These are phyloP conservation scores for Candida tammaniensis DNA, from an alignment of 805 yeast genomes.

Conservation along the genomic window DNA sequence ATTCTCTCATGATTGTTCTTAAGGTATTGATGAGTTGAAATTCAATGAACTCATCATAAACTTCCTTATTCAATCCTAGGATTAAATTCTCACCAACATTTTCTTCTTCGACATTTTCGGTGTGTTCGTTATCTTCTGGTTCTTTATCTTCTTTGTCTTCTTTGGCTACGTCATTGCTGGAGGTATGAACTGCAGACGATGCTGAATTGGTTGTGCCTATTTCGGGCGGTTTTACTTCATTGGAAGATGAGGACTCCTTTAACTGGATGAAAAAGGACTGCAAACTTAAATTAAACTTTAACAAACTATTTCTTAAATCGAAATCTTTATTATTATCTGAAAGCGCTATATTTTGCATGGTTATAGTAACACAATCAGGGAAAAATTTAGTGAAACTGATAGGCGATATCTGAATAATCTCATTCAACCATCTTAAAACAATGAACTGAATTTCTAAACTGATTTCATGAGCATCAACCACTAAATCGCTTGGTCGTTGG, in stretches of 20 bases:
- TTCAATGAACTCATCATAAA: constrained; percentile 40
- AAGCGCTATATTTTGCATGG: constrained; percentile 44
- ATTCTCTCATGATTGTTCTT: constrained; percentile 67
- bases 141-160: constrained; percentile 7
- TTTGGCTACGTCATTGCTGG: background rate
- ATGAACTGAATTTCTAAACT: constrained; percentile 67
- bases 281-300: constrained; percentile 32
- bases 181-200: too few relatives aligned
- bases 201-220: too few relatives aligned
- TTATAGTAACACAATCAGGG: constrained; percentile 69
- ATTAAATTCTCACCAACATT: constrained; percentile 26
- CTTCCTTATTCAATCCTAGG: constrained; percentile 39
- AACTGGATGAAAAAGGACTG: constrained; percentile 31
- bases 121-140: constrained; percentile 1
- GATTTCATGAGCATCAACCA: constrained; percentile 37
- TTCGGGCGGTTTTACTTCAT: too few relatives aligned
- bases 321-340: constrained; percentile 35
- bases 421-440: constrained; percentile 79
- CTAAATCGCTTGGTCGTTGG: constrained; percentile 21
- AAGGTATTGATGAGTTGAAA: constrained; percentile 50
- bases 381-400: constrained; percentile 68
- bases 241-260: constrained; percentile 21
- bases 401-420: constrained; percentile 71
- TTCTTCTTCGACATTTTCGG: constrained; percentile 10
- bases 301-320: constrained; percentile 35